phyloP scores from a whole-genome alignment of 2,329 filamentous ascomycete genomes.

The Paraphoma sp. region DNA sequence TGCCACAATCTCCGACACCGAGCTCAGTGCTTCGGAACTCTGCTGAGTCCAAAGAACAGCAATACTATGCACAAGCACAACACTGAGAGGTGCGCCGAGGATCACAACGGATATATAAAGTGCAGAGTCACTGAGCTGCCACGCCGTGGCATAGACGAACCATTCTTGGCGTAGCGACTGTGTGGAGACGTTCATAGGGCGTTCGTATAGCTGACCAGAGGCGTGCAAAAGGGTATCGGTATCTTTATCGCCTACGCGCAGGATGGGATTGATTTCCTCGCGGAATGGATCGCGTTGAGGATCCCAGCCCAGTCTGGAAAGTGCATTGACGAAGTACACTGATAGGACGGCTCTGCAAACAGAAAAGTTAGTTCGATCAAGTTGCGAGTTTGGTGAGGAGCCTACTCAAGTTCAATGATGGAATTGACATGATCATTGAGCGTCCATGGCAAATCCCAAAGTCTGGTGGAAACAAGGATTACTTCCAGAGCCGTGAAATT shows the following conservation, averaged over 20 bases:
- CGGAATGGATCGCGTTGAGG: neutral
- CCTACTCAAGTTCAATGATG: slow-evolving; percentile 2
- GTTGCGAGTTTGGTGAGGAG: neutral
- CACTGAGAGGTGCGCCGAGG: neutral
- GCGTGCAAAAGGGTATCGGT: neutral
- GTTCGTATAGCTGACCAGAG: neutral
- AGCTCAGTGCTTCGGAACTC: slow-evolving; percentile 3
- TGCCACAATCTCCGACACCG: slow-evolving; percentile 1
- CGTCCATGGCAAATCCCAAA: slow-evolving; percentile 4
- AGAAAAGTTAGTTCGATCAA: neutral
- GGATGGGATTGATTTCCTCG: neutral
- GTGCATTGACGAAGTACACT: slow-evolving; percentile 1
- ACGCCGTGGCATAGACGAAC: slow-evolving; percentile 4
- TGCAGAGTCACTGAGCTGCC: slow-evolving; percentile 1
- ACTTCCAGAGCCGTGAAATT: slow-evolving; percentile 5
- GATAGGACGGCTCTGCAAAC: slow-evolving; percentile 3
- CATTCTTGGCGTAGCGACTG: slow-evolving; percentile 2
- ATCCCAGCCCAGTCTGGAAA: slow-evolving; percentile 4
- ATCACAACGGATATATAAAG: slow-evolving; percentile 1
- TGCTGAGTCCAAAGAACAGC: neutral
- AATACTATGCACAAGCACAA: neutral
- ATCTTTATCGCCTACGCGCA: neutral
- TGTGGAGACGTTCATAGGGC: neutral
- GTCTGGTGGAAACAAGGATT: slow-evolving; percentile 2
- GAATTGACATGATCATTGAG: neutral